These are phyloP conservation scores for Venturia effusa DNA, from an alignment of 2,329 filamentous ascomycete genomes.

Conservation along the genomic window DNA sequence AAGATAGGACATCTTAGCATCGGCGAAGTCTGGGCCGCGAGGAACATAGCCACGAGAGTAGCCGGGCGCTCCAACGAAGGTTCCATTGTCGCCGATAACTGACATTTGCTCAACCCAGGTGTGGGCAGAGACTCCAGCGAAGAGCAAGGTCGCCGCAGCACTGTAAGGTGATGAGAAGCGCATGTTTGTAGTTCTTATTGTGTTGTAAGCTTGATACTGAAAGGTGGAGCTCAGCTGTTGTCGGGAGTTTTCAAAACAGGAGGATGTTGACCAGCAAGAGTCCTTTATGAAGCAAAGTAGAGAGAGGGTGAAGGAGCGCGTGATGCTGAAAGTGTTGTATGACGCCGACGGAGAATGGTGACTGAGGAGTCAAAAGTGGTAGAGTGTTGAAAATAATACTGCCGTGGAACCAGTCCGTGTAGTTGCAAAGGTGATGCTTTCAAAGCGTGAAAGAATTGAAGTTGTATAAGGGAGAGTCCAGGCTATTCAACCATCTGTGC, in stretches of 20 bases:
- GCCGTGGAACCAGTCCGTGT: neutral
- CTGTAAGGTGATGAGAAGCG: constrained; percentile 1
- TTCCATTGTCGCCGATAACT: constrained; percentile 62
- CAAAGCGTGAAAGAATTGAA: neutral
- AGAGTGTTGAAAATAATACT: neutral
- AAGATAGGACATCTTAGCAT: constrained; percentile 36
- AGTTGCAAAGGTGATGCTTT: neutral
- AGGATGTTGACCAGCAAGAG: constrained; percentile 1
- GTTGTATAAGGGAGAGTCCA: neutral
- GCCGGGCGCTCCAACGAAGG: constrained; percentile 58
- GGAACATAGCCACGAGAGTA: constrained; percentile 62
- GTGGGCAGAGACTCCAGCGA: constrained; percentile 35
- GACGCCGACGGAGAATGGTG: neutral
- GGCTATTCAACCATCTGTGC: neutral
- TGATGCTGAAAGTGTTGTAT: neutral
- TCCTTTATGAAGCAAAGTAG: neutral
- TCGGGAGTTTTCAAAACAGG: neutral
- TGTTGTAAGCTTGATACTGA: neutral
- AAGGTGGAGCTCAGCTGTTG: neutral
- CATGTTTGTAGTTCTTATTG: neutral
- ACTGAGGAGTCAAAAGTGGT: neutral
- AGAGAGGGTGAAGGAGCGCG: neutral
- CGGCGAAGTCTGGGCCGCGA: constrained; percentile 26
- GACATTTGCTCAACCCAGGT: constrained; percentile 73
- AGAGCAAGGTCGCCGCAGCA: neutral